Conservation (phyloP, 805 yeast genomes). For the Schwanniomyces polymorphus region DNA sequence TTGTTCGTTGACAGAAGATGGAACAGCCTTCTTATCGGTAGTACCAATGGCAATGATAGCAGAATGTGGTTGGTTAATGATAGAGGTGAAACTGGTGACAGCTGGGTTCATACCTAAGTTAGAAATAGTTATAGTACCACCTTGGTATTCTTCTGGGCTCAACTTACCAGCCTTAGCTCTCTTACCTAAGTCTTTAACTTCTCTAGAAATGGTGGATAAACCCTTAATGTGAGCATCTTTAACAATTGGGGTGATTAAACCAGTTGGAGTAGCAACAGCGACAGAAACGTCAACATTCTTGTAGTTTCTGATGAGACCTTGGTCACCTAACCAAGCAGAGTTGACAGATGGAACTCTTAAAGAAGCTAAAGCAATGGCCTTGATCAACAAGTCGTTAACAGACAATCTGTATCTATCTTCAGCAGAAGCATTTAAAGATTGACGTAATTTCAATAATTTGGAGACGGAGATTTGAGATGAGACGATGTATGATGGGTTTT, state of each 20-base stretch:
- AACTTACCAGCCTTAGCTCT: constrained; percentile 95
- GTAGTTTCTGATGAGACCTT: constrained; percentile 91
- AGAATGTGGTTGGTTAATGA: constrained; percentile 96
- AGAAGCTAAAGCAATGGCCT: constrained; percentile 91
- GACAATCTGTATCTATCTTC: constrained; percentile 89
- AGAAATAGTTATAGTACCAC: constrained; percentile 98
- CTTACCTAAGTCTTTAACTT: constrained; percentile 90
- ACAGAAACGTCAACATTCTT: constrained; percentile 92
- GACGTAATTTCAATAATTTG: constrained; percentile 89
- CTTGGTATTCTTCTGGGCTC: constrained; percentile 96
- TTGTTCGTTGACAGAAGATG: constrained; percentile 84
- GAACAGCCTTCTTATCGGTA: constrained; percentile 86
- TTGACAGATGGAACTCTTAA: constrained; percentile 91
- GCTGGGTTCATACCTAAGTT: constrained; percentile 99
- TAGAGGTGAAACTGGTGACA: constrained; percentile 89
- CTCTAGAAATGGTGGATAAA: constrained; percentile 73
- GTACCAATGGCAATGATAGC: constrained; percentile 95
- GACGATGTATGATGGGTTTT: constrained; percentile 89
- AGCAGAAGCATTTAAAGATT: constrained; percentile 79
- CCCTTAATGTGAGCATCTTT: constrained; percentile 88
- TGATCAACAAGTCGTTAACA: constrained; percentile 89
- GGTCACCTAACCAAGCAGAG: constrained; percentile 86
- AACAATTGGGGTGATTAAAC: constrained; percentile 95
- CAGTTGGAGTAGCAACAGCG: constrained; percentile 98
- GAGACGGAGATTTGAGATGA: constrained; percentile 84